Percentiles rank a stretch among this genome's conserved stretches.
Evolutionary conservation across 768 basidiomycete genomes (phyloP).

Genomic region (Leccinum barrowsii): DNA sequence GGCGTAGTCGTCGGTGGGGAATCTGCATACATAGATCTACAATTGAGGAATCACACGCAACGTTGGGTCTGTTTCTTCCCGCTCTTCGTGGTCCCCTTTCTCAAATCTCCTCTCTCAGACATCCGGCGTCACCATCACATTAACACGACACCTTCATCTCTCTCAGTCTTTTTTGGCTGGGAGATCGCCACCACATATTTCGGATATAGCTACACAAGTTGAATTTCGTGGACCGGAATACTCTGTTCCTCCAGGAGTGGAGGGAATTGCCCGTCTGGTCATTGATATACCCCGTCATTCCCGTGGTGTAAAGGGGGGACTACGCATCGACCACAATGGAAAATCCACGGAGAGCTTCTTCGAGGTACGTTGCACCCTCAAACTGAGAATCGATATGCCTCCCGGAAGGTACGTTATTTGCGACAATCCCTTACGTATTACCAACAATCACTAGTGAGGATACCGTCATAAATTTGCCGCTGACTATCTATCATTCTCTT

Average conservation of each 20-base stretch:
- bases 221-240: conserved; percentile 76
- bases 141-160: conserved; percentile 60
- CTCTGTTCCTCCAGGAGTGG: conserved; percentile 64
- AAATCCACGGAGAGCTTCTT: conserved; percentile 54
- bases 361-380: conserved; percentile 62
- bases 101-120: conserved; percentile 45
- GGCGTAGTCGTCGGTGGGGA: conserved; percentile 64
- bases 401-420: conserved; percentile 54
- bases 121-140: conserved; percentile 55
- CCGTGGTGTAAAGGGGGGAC: conserved; percentile 61
- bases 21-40: conserved; percentile 67
- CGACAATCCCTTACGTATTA: conserved; percentile 1
- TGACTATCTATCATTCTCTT: conserved; percentile 61
- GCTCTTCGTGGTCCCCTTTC: background rate
- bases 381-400: conserved; percentile 60
- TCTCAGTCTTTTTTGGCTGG: conserved; percentile 33
- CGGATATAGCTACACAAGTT: conserved; percentile 65
- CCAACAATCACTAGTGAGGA: conserved; percentile 54
- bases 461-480: conserved; percentile 58
- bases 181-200: conserved; percentile 41
- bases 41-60: conserved; percentile 77
- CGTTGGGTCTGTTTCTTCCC: conserved; percentile 56
- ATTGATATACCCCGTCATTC: conserved; percentile 73
- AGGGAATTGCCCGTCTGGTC: conserved; percentile 76
- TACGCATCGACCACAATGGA: conserved; percentile 49